Evolutionary conservation across 2,329 filamentous ascomycete genomes (phyloP).

Genomic region (Colletotrichum eremochloae): DNA sequence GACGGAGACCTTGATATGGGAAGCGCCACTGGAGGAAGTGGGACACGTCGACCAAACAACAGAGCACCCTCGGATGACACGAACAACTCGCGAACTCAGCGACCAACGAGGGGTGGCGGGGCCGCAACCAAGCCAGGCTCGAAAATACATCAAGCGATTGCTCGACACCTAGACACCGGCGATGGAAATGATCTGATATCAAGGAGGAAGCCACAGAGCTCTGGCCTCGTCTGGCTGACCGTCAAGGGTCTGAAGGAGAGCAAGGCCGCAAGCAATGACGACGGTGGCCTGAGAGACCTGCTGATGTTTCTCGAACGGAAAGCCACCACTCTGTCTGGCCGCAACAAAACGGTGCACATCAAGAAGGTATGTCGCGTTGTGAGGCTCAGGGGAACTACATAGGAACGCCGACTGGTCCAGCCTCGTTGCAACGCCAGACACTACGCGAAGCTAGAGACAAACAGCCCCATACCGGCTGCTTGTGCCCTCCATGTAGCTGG

Average conservation of each 20-base stretch:
- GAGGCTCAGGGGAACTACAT: conserved; percentile 45
- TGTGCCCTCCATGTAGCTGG: conserved; percentile 53
- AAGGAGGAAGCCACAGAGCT: conserved; percentile 40
- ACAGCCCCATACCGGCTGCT: conserved; percentile 54
- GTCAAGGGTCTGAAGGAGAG: conserved; percentile 76
- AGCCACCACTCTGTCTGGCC: conserved; percentile 62
- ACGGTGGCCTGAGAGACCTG: conserved; percentile 75
- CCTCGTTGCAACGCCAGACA: conserved; percentile 48
- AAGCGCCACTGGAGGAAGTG: conserved; percentile 46
- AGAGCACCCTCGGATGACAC: conserved; percentile 48
- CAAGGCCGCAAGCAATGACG: conserved; percentile 75
- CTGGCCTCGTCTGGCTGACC: conserved; percentile 52
- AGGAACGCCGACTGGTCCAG: conserved; percentile 52
- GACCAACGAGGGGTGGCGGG: conserved; percentile 48
- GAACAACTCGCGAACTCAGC: conserved; percentile 48
- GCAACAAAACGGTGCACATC: conserved; percentile 70
- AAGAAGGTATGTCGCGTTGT: conserved; percentile 79
- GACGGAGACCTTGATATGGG: conserved; percentile 74
- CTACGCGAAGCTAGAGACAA: conserved; percentile 53
- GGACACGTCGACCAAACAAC: conserved; percentile 51
- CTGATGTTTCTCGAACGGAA: conserved; percentile 80
- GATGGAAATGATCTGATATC: conserved; percentile 40
- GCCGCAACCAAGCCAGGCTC: conserved; percentile 37
- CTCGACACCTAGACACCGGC: conserved; percentile 40
- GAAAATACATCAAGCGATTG: conserved; percentile 43